These are phyloP conservation scores for Choricystis sp. DNA, from an alignment of 139 green algal genomes.

Conservation along the genomic window DNA sequence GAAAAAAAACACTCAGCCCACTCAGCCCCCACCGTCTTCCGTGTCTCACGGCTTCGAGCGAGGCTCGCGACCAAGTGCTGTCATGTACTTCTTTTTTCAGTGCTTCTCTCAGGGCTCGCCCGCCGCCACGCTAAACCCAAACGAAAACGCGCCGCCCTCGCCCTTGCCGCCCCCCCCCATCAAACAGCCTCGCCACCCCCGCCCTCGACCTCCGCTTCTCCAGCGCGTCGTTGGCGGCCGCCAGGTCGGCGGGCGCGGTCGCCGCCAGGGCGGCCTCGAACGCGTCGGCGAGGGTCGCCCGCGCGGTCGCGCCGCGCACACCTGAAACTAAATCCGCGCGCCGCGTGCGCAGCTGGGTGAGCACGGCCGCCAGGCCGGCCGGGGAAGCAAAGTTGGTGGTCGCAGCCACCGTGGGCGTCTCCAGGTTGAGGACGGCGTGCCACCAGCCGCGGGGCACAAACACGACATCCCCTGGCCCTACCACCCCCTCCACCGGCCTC, in stretches of 20 bases:
- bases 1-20: no score
- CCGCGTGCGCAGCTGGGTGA: slow-evolving; percentile 42
- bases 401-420: slow-evolving; percentile 36
- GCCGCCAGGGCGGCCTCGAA: slow-evolving; percentile 32
- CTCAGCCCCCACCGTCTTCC: no score
- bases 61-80: no score
- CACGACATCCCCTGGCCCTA: slow-evolving; percentile 55
- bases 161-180: background rate
- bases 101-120: background rate
- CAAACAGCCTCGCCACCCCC: slow-evolving; percentile 14
- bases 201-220: background rate
- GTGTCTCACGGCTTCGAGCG: no score
- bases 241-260: slow-evolving; percentile 8
- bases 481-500: slow-evolving; percentile 23
- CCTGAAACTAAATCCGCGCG: slow-evolving; percentile 49
- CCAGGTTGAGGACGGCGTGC: slow-evolving; percentile 78
- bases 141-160: no score
- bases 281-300: slow-evolving; percentile 31
- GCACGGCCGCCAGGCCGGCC: slow-evolving; percentile 40
- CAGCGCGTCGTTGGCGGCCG: background rate
- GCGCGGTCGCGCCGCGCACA: slow-evolving; percentile 21
- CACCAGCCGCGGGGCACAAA: slow-evolving; percentile 77
- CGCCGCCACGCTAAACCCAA: background rate
- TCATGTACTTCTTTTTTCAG: no score
- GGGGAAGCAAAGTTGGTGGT: slow-evolving; percentile 76